Evolutionary conservation across 352 stramenopile species (phyloP), one percentile per base, ranked within the genome.

Genomic region (Peronospora destructor): DNA sequence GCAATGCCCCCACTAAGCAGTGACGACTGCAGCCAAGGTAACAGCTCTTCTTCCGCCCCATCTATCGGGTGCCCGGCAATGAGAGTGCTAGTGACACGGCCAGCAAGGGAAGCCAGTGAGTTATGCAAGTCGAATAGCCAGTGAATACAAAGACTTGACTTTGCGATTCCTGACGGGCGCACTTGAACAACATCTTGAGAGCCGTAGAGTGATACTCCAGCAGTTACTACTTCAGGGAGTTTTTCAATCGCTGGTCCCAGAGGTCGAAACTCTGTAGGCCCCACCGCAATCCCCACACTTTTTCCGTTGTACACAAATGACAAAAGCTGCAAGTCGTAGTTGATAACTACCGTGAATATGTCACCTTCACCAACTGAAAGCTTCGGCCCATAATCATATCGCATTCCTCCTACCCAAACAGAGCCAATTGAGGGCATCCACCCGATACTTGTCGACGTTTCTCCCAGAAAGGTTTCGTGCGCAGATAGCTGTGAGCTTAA

Each of bases 71-170:
- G 66, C 2, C 81, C 84, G 19, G 81, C 73, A 40, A 94, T 89
- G 16, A 94, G 39, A 4, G 77, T 89, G 35, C 77, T 72, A 6
- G 80, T 61, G 13, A 94, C 61, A 34, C 81, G 59, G 8, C 79
- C 79, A 21, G 71, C 76, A 5, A 94, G 65, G 21, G 79, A 92
- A 16, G 84, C 64, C 25, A 87, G 44, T 11, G 77, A 74, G 25
- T 87, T 88, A 43, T 86, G 77, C 38, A 91, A 64, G 47, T 94
- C 84, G 17, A 90, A 80, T 13, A 94, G 49, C 84, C 84, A 94
- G 32, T 91, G 84, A 10, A 94, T 58, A 17, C 69, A 72, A 25
- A 91, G 58, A 0, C 79, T 94, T n/a, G 81, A 90, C 46, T 76
- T 82, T 8, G 71, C 74, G 9, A 92, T 66, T 9, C 84, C 84